phyloP scores from a whole-genome alignment of 2,329 filamentous ascomycete species.

The Bipolaris oryzae region DNA sequence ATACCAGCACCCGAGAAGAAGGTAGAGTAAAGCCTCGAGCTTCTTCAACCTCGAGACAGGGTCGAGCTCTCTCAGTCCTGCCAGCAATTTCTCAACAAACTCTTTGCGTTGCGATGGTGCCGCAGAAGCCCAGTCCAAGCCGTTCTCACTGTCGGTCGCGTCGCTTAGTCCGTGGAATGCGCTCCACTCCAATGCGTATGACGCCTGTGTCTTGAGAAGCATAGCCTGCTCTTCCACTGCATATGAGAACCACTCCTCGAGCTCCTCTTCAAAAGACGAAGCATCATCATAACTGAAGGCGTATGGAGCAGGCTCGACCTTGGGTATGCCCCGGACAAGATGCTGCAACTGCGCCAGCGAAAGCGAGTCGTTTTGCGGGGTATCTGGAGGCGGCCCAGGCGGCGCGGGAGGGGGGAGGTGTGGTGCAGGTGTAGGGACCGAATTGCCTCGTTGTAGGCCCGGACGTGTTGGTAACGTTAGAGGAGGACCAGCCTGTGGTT shows the following conservation, averaged over 20 bases:
- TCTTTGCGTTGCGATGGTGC: slow-evolving; percentile 60
- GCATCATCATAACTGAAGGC: slow-evolving; percentile 71
- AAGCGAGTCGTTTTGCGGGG: slow-evolving; percentile 51
- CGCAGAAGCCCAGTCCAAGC: slow-evolving; percentile 69
- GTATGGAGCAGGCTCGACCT: slow-evolving; percentile 62
- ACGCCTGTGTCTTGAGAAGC: slow-evolving; percentile 73
- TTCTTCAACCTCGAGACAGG: slow-evolving; percentile 40
- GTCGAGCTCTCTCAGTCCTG: slow-evolving; percentile 39
- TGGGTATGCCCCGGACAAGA: slow-evolving; percentile 53
- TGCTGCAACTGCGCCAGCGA: slow-evolving; percentile 56
- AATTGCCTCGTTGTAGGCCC: slow-evolving; percentile 49
- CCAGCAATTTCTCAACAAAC: slow-evolving; percentile 60
- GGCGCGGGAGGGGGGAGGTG: slow-evolving; percentile 53
- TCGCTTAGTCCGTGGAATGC: slow-evolving; percentile 47
- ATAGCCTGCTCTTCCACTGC: slow-evolving; percentile 83
- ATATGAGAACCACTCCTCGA: slow-evolving; percentile 98
- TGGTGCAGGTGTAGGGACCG: slow-evolving; percentile 48
- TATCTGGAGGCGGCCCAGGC: slow-evolving; percentile 37
- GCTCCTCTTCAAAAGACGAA: slow-evolving; percentile 75
- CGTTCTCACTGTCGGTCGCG: slow-evolving; percentile 49
- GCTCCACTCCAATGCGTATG: slow-evolving; percentile 78
- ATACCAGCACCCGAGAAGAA: slow-evolving; percentile 57
- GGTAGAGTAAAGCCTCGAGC: slow-evolving; percentile 55
- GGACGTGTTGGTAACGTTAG: slow-evolving; percentile 45
- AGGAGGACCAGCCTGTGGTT: slow-evolving; percentile 26